These are phyloP conservation scores for Lachnellula subtilissima DNA, from an alignment of 2,329 filamentous ascomycete species.

Conservation along the genomic window DNA sequence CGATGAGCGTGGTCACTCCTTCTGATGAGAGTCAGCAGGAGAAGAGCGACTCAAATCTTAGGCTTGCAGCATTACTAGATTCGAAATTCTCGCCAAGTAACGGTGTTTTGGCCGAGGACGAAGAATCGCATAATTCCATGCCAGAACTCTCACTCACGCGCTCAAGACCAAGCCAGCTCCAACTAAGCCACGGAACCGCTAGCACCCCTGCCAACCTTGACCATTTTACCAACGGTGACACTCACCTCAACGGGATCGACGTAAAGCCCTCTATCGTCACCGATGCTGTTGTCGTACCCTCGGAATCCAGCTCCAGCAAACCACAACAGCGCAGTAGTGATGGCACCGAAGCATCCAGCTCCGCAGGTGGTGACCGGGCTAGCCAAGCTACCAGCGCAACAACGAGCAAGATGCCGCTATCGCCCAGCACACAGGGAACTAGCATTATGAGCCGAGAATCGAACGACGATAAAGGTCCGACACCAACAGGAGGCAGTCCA, in stretches of 20 bases:
- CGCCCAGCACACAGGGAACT: constrained; percentile 61
- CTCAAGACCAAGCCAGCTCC: constrained; percentile 31
- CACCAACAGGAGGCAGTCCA: constrained; percentile 13
- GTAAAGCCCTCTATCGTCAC: constrained; percentile 23
- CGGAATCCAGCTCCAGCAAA: constrained; percentile 9
- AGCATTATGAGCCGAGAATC: constrained; percentile 54
- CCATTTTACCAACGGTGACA: constrained; percentile 7
- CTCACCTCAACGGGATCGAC: constrained; percentile 11
- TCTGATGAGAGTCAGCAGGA: constrained; percentile 23
- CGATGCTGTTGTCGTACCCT: constrained; percentile 23
- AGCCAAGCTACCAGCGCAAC: constrained; percentile 60
- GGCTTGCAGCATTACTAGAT: constrained; percentile 1
- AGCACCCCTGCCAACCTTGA: constrained; percentile 16
- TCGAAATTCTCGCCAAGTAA: constrained; percentile 14
- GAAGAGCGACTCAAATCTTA: constrained; percentile 12
- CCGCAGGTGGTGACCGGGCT: constrained; percentile 55
- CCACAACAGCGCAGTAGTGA: constrained; percentile 51
- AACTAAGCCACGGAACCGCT: constrained; percentile 19
- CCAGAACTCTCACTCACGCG: constrained; percentile 16
- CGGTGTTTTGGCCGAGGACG: constrained; percentile 15
- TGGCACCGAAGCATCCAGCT: constrained; percentile 56
- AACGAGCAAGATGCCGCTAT: constrained; percentile 59
- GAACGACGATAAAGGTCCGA: constrained; percentile 8
- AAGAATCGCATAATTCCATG: constrained; percentile 14
- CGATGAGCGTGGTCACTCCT: constrained; percentile 28